Percentiles rank a stretch among this genome's conserved stretches.
Evolutionary conservation across 1,284 basidiomycete species (phyloP).

Genomic region (Anthracocystis walkeri): DNA sequence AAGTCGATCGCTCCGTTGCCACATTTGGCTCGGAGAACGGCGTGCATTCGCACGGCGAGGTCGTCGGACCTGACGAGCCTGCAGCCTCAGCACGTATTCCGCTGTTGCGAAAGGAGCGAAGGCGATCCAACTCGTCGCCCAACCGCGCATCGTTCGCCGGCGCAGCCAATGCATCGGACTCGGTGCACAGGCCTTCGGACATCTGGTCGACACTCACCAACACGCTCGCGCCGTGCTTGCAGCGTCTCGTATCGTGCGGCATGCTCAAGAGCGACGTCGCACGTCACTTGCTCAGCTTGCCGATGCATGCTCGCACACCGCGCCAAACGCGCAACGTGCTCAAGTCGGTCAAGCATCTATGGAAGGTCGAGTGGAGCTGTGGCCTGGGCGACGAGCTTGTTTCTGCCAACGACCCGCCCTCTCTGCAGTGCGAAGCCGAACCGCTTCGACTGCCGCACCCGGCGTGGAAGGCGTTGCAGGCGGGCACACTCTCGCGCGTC

Average conservation of each 20-base stretch:
- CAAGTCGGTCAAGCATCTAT: conserved; percentile 67
- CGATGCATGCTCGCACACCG: conserved; percentile 70
- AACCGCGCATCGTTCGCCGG: conserved; percentile 26
- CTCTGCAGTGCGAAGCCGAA: conserved; percentile 52
- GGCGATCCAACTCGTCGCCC: conserved; percentile 49
- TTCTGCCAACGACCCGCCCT: conserved; percentile 19
- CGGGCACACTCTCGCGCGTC: conserved; percentile 67
- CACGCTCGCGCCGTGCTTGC: conserved; percentile 70
- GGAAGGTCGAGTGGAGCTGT: conserved; percentile 69
- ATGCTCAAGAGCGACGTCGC: conserved; percentile 70
- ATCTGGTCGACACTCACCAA: conserved; percentile 70
- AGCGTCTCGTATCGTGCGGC: conserved; percentile 70
- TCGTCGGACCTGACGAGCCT: not conserved
- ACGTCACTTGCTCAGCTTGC: conserved; percentile 68
- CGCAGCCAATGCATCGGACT: conserved; percentile 10
- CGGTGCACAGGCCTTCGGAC: conserved; percentile 44
- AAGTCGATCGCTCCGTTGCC: conserved; percentile 19
- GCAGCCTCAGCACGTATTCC: conserved; percentile 18
- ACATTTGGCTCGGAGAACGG: conserved; percentile 7
- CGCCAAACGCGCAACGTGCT: conserved; percentile 69
- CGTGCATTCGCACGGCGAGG: conserved; percentile 1
- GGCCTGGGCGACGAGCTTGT: conserved; percentile 56
- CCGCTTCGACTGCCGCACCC: conserved; percentile 69
- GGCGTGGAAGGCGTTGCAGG: conserved; percentile 69
- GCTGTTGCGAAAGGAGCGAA: conserved; percentile 43